phyloP scores from a whole-genome alignment of 2,329 filamentous ascomycete species.

The Colletotrichum graminicola region DNA sequence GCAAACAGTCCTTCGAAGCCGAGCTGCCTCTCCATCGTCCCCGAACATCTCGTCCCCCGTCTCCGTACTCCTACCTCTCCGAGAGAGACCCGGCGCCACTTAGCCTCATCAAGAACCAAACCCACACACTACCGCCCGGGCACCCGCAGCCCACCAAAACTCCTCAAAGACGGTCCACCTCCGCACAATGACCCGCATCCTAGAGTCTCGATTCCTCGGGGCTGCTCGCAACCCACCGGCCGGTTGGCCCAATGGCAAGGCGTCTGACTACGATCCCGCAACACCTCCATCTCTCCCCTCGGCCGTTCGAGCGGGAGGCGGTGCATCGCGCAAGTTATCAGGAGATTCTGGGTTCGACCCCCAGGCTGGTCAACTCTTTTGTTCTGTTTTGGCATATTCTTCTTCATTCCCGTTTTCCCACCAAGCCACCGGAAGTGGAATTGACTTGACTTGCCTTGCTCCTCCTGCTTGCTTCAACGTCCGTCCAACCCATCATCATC shows the following conservation, averaged over 20 bases:
- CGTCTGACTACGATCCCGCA: constrained; percentile 53
- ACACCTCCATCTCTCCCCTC: not conserved
- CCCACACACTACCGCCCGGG: not conserved
- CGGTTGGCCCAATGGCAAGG: constrained; percentile 53
- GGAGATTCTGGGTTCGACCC: constrained; percentile 43
- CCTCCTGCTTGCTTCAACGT: not conserved
- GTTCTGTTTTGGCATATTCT: not conserved
- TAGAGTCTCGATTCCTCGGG: not conserved
- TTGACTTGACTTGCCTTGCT: not conserved
- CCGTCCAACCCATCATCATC: not conserved
- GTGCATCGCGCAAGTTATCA: constrained; percentile 9
- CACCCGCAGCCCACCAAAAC: not conserved
- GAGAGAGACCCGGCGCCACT: not conserved
- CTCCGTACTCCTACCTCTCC: not conserved
- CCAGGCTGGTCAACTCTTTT: constrained; percentile 35
- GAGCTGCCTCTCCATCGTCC: not conserved
- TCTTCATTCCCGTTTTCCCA: not conserved
- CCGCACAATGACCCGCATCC: not conserved
- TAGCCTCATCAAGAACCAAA: not conserved
- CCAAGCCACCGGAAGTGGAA: not conserved
- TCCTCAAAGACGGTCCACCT: constrained; percentile 2
- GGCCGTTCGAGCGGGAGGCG: not conserved
- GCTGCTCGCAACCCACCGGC: not conserved
- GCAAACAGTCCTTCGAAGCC: not conserved
- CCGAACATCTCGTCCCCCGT: not conserved